phyloP scores from a whole-genome alignment of 1,284 basidiomycete species.

The Omphalotus olearius region DNA sequence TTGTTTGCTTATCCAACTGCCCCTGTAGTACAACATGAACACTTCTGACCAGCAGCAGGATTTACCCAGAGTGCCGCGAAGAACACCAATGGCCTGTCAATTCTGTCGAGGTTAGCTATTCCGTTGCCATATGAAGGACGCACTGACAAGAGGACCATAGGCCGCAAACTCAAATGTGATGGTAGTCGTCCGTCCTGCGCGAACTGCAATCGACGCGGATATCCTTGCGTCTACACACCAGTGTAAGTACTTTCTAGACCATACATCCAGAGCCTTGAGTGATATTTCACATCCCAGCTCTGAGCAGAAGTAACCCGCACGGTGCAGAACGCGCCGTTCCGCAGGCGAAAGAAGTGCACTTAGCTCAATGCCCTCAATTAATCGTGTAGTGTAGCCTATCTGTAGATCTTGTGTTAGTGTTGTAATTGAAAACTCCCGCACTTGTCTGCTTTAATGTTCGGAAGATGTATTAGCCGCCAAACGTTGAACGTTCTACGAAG shows the following conservation, averaged over 20 bases:
- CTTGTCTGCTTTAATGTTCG: no score
- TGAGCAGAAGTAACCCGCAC: conserved; percentile 9
- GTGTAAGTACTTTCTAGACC: conserved; percentile 39
- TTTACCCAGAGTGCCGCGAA: conserved; percentile 38
- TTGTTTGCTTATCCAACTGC: no score
- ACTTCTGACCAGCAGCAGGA: conserved; percentile 16
- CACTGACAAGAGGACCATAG: conserved; percentile 24
- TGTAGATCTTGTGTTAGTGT: not conserved
- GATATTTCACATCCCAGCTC: conserved; percentile 9
- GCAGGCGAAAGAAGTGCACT: no score
- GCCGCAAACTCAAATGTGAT: conserved; percentile 58
- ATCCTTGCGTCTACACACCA: conserved; percentile 46
- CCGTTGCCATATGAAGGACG: conserved; percentile 1
- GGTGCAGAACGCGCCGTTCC: no score
- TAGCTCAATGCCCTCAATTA: not conserved
- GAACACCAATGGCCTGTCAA: conserved; percentile 54
- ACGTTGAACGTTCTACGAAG: no score
- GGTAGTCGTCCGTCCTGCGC: conserved; percentile 47
- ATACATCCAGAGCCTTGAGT: not conserved
- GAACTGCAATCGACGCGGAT: conserved; percentile 48
- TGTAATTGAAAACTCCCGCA: not conserved
- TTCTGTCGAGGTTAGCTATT: conserved; percentile 47
- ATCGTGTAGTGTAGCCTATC: not conserved
- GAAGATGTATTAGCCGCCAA: no score
- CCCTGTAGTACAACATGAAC: not conserved